Evolutionary conservation across 441 rosid species (phyloP).

Genomic region (Eutrema salsugineum): DNA sequence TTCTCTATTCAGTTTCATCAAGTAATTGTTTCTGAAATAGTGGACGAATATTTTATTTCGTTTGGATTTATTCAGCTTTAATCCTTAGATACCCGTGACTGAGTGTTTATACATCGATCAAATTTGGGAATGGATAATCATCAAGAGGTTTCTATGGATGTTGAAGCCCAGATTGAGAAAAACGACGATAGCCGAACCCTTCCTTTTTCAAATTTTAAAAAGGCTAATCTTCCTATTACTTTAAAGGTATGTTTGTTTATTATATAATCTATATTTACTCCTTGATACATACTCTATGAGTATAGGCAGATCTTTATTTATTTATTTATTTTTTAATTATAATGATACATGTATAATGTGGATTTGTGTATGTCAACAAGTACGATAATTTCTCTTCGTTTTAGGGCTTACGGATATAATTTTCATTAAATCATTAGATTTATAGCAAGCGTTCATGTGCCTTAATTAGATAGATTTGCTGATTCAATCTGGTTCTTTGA

Average conservation of each 20-base stretch:
- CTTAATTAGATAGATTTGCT: not conserved
- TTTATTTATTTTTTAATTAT: not conserved
- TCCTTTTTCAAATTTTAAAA: slow-evolving; percentile 33
- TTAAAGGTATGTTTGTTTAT: slow-evolving; percentile 35
- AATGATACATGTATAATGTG: not conserved
- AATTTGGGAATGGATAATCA: slow-evolving; percentile 6
- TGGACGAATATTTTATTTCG: not conserved
- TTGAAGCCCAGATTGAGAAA: slow-evolving; percentile 29
- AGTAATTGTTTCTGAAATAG: not conserved
- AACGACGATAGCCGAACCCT: slow-evolving; percentile 16
- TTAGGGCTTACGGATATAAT: not conserved
- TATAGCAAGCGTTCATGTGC: not conserved
- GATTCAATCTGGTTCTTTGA: slow-evolving; percentile 3
- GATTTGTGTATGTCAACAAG: not conserved
- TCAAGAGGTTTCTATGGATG: slow-evolving; percentile 25
- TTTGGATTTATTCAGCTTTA: not conserved
- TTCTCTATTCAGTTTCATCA: not conserved
- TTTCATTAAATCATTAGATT: not conserved
- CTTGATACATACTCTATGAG: not conserved
- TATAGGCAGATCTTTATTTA: not conserved
- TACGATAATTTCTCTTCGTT: not conserved
- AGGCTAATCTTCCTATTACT: slow-evolving; percentile 37
- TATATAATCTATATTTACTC: not conserved
- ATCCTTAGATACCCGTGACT: not conserved
- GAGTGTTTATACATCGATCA: slow-evolving; percentile 1